These are phyloP conservation scores for Saturnispora zaruensis DNA, from an alignment of 805 yeast species.

Conservation along the genomic window DNA sequence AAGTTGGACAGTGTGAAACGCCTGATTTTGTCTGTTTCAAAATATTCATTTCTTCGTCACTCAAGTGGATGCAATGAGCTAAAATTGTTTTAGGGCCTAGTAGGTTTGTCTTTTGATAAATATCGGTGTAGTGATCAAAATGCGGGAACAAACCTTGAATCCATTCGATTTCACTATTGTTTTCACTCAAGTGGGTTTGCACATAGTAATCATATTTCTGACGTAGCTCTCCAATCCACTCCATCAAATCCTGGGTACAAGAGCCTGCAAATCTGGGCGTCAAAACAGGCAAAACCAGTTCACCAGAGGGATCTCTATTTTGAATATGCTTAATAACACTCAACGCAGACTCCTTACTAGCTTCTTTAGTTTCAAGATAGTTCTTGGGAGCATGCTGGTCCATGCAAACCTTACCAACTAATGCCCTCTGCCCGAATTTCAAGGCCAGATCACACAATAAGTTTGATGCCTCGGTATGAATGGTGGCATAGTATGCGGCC, in stretches of 20 bases:
- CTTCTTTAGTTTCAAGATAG: constrained; percentile 48
- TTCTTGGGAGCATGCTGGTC: constrained; percentile 70
- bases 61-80: constrained; percentile 83
- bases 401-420: constrained; percentile 94
- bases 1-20: constrained; percentile 87
- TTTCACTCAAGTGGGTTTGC: constrained; percentile 91
- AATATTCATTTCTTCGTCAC: constrained; percentile 52
- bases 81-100: constrained; percentile 60
- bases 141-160: constrained; percentile 69
- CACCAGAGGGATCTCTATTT: constrained; percentile 43
- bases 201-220: constrained; percentile 46
- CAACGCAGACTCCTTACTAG: constrained; percentile 45
- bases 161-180: constrained; percentile 62
- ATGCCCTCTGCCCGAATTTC: constrained; percentile 71
- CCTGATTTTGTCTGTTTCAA: constrained; percentile 54
- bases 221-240: constrained; percentile 54
- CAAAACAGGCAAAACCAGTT: constrained; percentile 58
- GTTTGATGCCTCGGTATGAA: constrained; percentile 69
- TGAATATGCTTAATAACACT: constrained; percentile 50
- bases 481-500: constrained; percentile 86
- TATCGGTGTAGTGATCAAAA: constrained; percentile 59
- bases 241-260: constrained; percentile 58
- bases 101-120: constrained; percentile 58
- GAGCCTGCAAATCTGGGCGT: constrained; percentile 95
- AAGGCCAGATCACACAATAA: constrained; percentile 66